Percentiles rank a stretch among this genome's conserved stretches.
Evolutionary conservation across 1,139 yeast species (phyloP).

Genomic region (Suhomyces ambrosiae): DNA sequence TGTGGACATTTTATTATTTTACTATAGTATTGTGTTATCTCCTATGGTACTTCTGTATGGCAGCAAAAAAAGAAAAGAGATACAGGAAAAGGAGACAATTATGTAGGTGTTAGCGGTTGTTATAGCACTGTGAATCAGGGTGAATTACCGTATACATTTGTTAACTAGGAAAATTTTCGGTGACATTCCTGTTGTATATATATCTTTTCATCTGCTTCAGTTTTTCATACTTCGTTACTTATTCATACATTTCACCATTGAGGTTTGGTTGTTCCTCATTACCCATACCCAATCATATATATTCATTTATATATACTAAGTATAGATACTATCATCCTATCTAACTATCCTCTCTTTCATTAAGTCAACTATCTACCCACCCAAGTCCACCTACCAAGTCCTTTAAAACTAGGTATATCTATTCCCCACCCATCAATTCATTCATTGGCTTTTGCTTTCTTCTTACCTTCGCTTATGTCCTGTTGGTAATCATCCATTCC

Average conservation of each 20-base stretch:
- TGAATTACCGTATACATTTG: constrained; percentile 8
- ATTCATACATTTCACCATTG: constrained; percentile 8
- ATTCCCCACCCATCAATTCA: not conserved
- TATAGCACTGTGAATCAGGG: constrained; percentile 15
- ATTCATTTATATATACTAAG: constrained; percentile 7
- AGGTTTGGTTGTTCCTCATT: constrained; percentile 10
- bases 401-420: constrained; percentile 2
- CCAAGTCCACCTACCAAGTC: not conserved
- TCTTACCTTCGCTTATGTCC: constrained; percentile 6
- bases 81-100: constrained; percentile 14
- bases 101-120: constrained; percentile 12
- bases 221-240: constrained; percentile 2
- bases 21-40: constrained; percentile 9
- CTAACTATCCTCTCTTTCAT: constrained; percentile 2
- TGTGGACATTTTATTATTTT: constrained; percentile 11
- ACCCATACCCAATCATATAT: constrained; percentile 1
- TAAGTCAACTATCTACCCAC: constrained; percentile 2
- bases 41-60: constrained; percentile 6
- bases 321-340: constrained; percentile 7
- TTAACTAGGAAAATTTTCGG: constrained; percentile 8
- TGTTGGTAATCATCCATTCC: constrained; percentile 3
- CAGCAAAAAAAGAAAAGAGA: constrained; percentile 11
- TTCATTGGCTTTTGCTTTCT: constrained; percentile 3
- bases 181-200: constrained; percentile 9
- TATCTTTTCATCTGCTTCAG: constrained; percentile 10